These are phyloP conservation scores for Colletotrichum liaoningense DNA, from an alignment of 2,329 filamentous ascomycete genomes.

Conservation along the genomic window DNA sequence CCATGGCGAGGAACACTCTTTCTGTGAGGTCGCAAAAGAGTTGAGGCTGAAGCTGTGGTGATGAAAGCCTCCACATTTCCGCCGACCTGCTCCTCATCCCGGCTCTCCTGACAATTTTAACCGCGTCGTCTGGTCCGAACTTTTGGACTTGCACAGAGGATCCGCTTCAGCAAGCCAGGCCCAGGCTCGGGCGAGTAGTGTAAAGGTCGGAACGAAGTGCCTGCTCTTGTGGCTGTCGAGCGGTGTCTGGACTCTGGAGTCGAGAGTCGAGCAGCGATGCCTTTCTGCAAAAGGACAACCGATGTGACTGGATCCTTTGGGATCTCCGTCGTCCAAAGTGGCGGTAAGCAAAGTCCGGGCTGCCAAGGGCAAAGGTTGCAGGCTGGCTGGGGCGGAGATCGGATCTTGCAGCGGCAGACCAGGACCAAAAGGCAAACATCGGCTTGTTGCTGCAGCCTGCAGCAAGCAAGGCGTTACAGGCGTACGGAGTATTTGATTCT, in stretches of 20 bases:
- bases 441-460: constrained; percentile 9
- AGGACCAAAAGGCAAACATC: constrained; percentile 4
- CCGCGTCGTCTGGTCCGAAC: background rate
- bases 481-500: no score
- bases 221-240: background rate
- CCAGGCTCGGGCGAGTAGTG: background rate
- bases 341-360: constrained; percentile 28
- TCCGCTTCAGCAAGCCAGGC: background rate
- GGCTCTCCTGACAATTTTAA: background rate
- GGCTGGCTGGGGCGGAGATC: constrained; percentile 25
- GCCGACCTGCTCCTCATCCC: background rate
- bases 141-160: background rate
- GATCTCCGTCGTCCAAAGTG: constrained; percentile 22
- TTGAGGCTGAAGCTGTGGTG: constrained; percentile 31
- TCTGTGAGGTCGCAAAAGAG: constrained; percentile 23
- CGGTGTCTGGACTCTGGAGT: constrained; percentile 5
- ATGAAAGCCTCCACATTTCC: constrained; percentile 11
- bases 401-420: constrained; percentile 26
- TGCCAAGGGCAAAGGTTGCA: constrained; percentile 19
- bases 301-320: constrained; percentile 6
- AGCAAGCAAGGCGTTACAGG: background rate
- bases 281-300: background rate
- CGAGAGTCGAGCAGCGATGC: constrained; percentile 8
- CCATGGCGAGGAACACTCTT: background rate
- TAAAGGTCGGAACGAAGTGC: background rate